Percentiles rank a stretch among this genome's conserved stretches.
These are phyloP conservation scores for Penicillium brasilianum DNA, from an alignment of 2,329 filamentous ascomycete species.

Conservation along the genomic window DNA sequence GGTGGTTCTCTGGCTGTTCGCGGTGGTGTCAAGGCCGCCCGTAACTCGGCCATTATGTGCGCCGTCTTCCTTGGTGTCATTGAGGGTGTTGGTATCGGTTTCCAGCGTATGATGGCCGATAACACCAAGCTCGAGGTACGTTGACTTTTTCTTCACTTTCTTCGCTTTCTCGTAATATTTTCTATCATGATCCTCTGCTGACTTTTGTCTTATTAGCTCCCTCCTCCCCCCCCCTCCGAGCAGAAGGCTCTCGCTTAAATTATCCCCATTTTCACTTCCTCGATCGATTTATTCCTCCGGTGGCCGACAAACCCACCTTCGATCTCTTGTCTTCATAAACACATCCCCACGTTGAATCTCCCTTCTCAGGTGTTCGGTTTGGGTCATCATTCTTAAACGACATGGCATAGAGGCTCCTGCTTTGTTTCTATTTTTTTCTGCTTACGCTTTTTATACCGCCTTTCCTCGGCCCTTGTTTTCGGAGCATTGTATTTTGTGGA, in stretches of 20 bases:
- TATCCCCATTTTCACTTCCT: slow-evolving; percentile 10
- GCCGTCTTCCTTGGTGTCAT: slow-evolving; percentile 94
- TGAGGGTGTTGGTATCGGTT: slow-evolving; percentile 94
- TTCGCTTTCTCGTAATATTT: not conserved
- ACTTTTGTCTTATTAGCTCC: slow-evolving; percentile 35
- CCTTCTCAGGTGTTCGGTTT: slow-evolving; percentile 48
- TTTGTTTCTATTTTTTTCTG: slow-evolving; percentile 22
- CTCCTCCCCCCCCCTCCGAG: slow-evolving; percentile 42
- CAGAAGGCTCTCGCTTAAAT: slow-evolving; percentile 46
- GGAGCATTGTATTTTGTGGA: slow-evolving; percentile 37
- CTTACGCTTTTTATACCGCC: slow-evolving; percentile 36
- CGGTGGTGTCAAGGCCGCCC: slow-evolving; percentile 87
- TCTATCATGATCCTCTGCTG: not conserved
- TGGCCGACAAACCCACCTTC: slow-evolving; percentile 31
- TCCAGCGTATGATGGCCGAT: slow-evolving; percentile 91
- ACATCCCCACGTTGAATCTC: slow-evolving; percentile 37
- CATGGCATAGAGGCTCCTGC: slow-evolving; percentile 43
- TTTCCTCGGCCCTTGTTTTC: slow-evolving; percentile 30
- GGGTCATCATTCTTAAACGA: slow-evolving; percentile 40
- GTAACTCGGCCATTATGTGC: slow-evolving; percentile 96
- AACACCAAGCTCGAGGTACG: slow-evolving; percentile 80
- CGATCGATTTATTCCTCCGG: slow-evolving; percentile 23
- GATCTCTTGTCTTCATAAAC: slow-evolving; percentile 29
- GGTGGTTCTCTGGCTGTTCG: slow-evolving; percentile 89
- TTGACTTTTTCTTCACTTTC: not conserved